These are phyloP conservation scores for Protomyces pachydermus DNA, from an alignment of 1,139 yeast genomes.

Conservation along the genomic window DNA sequence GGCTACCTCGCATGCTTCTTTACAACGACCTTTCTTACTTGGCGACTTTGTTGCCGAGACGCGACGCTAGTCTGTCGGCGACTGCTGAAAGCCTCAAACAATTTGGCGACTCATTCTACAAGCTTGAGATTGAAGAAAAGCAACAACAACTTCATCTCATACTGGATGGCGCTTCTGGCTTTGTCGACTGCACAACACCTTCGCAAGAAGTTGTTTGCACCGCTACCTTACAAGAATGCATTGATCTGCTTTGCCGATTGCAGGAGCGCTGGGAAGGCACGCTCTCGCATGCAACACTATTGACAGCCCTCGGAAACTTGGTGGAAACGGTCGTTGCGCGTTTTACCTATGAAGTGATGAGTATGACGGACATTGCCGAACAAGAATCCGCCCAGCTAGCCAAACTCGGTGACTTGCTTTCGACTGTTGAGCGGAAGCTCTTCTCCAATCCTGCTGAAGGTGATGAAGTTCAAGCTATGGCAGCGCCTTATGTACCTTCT, in stretches of 20 bases:
- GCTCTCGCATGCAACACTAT: conserved; percentile 7
- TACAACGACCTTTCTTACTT: conserved; percentile 18
- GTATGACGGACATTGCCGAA: conserved; percentile 23
- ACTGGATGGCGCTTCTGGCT: background rate
- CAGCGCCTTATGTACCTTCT: conserved; percentile 40
- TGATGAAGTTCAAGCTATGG: conserved; percentile 29
- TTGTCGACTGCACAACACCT: conserved; percentile 3
- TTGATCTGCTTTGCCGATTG: conserved; percentile 11
- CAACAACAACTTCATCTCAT: conserved; percentile 7
- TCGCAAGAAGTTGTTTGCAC: background rate
- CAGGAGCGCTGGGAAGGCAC: conserved; percentile 15
- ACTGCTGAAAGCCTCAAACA: background rate
- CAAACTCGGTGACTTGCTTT: conserved; percentile 5
- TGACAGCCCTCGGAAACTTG: conserved; percentile 20
- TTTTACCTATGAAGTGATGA: conserved; percentile 1
- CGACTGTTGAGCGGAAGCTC: conserved; percentile 4
- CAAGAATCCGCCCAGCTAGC: conserved; percentile 16
- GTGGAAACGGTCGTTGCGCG: conserved; percentile 11
- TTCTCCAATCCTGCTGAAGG: conserved; percentile 23
- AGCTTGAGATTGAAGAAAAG: conserved; percentile 8
- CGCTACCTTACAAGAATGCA: background rate
- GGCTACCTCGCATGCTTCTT: conserved; percentile 18
- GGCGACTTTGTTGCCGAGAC: background rate
- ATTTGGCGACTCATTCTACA: conserved; percentile 13
- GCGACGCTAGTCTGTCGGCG: background rate